phyloP scores from a whole-genome alignment of 78 protist genomes.

The Dictyostelium intermedium region DNA sequence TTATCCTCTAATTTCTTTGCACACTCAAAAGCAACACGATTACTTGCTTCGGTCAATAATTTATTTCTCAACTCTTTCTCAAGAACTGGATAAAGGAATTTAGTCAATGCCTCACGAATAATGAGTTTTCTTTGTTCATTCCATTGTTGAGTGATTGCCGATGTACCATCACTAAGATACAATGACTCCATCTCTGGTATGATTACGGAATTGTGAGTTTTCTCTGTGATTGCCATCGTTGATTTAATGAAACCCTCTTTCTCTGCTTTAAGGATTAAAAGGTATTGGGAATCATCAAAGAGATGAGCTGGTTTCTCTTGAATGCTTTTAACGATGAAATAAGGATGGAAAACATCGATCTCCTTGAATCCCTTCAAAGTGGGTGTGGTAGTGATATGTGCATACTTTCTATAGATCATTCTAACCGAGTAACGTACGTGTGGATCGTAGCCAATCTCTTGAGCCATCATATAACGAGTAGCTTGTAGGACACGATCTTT shows the following conservation, averaged over 20 bases:
- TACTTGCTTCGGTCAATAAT: constrained; percentile 44
- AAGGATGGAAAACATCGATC: constrained; percentile 75
- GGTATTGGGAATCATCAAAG: constrained; percentile 58
- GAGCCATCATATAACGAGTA: constrained; percentile 70
- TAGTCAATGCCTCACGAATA: constrained; percentile 39
- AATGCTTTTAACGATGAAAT: constrained; percentile 43
- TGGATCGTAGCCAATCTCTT: constrained; percentile 81
- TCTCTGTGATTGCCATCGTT: constrained; percentile 36
- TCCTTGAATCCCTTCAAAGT: constrained; percentile 55
- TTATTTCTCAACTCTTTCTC: constrained; percentile 73
- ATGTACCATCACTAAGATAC: constrained; percentile 47
- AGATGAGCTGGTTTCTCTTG: constrained; percentile 53
- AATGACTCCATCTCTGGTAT: constrained; percentile 54
- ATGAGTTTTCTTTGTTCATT: constrained; percentile 59
- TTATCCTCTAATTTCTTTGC: constrained; percentile 46
- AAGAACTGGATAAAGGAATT: constrained; percentile 61
- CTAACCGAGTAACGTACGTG: constrained; percentile 54
- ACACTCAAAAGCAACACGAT: constrained; percentile 69
- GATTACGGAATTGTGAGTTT: constrained; percentile 8
- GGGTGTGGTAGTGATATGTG: constrained; percentile 58
- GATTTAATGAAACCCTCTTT: constrained; percentile 75
- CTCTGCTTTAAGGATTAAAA: constrained; percentile 77
- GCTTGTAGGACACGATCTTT: constrained; percentile 39
- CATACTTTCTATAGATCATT: constrained; percentile 46
- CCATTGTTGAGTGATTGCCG: constrained; percentile 61